A percentile compares a stretch with the other conserved stretches of the same genome.
phyloP scores from a whole-genome alignment of 495 filamentous ascomycete genomes.

The Neurospora sp. region DNA sequence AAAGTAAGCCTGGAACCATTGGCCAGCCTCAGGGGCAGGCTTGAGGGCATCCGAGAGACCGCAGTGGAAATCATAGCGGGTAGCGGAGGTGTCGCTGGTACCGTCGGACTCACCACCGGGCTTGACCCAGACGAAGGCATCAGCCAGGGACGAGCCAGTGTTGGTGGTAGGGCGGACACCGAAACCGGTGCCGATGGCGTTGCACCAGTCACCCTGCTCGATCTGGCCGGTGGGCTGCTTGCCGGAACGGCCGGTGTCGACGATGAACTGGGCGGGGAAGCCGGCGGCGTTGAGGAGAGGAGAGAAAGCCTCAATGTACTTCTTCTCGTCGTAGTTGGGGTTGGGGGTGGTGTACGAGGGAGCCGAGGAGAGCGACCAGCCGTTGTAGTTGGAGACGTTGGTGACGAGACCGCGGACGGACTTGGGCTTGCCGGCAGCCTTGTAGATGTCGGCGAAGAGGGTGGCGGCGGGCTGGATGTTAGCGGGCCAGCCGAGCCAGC shows the following conservation, averaged over 20 bases:
- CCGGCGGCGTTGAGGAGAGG: conserved; percentile 51
- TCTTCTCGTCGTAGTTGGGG: conserved; percentile 58
- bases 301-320: conserved; percentile 55
- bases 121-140: conserved; percentile 81
- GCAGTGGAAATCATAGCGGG: conserved; percentile 64
- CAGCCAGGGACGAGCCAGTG: conserved; percentile 51
- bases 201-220: conserved; percentile 78
- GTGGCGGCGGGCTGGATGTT: conserved; percentile 63
- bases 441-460: conserved; percentile 57
- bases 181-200: conserved; percentile 63
- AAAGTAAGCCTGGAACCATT: conserved; percentile 76
- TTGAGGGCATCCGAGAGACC: conserved; percentile 47
- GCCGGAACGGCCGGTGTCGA: conserved; percentile 58
- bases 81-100: conserved; percentile 51
- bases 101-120: conserved; percentile 76
- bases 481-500: conserved; percentile 76
- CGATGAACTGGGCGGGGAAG: conserved; percentile 62
- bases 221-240: conserved; percentile 54
- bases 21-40: conserved; percentile 69
- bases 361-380: conserved; percentile 33
- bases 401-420: conserved; percentile 64
- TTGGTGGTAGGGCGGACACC: conserved; percentile 56
- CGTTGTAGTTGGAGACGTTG: conserved; percentile 77
- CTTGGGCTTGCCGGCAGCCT: conserved; percentile 51
- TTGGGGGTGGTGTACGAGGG: conserved; percentile 35